These are phyloP conservation scores for Solanum etuberosum DNA, from an alignment of 257 asterid genomes.

Conservation along the genomic window DNA sequence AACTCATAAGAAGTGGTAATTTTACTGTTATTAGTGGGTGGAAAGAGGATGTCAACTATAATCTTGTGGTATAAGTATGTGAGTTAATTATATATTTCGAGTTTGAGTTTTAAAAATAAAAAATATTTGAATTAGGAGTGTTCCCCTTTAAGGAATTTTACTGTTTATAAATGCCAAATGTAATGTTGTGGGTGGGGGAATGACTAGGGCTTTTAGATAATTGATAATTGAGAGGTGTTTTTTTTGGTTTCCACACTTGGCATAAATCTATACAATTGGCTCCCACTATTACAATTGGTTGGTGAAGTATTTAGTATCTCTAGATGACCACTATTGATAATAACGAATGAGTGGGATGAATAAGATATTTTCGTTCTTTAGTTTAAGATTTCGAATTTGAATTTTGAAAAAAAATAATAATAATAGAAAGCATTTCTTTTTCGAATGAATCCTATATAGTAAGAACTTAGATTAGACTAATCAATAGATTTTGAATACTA, in stretches of 20 bases:
- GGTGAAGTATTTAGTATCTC: not conserved
- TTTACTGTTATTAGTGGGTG: not conserved
- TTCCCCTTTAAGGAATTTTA: not conserved
- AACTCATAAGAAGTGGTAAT: too few relatives aligned
- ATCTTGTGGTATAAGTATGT: not conserved
- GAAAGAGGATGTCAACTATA: not conserved
- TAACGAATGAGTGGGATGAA: not conserved
- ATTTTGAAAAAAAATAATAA: rapidly evolving
- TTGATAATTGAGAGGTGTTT: not conserved
- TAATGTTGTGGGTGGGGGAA: not conserved
- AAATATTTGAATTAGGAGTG: not conserved
- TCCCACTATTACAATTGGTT: not conserved
- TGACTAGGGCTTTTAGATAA: not conserved
- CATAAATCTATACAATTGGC: not conserved
- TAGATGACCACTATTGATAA: not conserved
- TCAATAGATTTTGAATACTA: not conserved
- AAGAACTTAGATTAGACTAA: not conserved
- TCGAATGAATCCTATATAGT: not conserved
- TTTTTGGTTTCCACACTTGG: not conserved
- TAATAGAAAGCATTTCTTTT: not conserved
- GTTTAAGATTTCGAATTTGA: not conserved
- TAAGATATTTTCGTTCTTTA: not conserved
- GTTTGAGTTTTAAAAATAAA: not conserved
- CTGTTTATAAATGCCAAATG: not conserved
- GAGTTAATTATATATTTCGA: not conserved